phyloP scores from a whole-genome alignment of 345 rosid species.

The Pistacia vera region DNA sequence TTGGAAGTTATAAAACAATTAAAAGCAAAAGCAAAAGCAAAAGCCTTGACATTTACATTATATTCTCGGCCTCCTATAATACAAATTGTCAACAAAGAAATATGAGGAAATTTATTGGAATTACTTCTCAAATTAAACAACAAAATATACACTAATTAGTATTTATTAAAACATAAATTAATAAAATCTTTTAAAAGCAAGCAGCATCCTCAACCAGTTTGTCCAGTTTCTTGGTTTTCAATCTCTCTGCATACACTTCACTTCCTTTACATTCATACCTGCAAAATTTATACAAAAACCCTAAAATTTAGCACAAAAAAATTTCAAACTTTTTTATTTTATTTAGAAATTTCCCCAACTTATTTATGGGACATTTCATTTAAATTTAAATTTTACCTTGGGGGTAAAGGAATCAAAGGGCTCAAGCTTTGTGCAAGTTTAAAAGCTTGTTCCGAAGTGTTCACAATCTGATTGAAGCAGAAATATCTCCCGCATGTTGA shows the following conservation, averaged over 20 bases:
- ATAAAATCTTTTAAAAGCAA: slow-evolving; percentile 15
- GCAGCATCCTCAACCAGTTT: slow-evolving; percentile 69
- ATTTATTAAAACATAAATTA: slow-evolving; percentile 1
- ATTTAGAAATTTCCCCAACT: neutral
- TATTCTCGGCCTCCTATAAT: too few relatives aligned
- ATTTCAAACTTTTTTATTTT: too few relatives aligned
- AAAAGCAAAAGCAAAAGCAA: too few relatives aligned
- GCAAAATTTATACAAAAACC: slow-evolving; percentile 10
- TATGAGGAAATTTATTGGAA: neutral
- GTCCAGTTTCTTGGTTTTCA: slow-evolving; percentile 63
- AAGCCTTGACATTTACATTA: too few relatives aligned
- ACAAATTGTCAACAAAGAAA: too few relatives aligned
- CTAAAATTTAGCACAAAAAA: neutral
- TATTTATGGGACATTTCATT: neutral
- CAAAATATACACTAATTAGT: neutral
- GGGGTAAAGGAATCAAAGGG: slow-evolving; percentile 68
- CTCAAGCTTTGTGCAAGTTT: slow-evolving; percentile 57
- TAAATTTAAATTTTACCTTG: slow-evolving; percentile 42
- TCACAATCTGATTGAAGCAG: slow-evolving; percentile 72
- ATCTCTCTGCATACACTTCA: slow-evolving; percentile 59
- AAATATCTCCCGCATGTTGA: slow-evolving; percentile 79
- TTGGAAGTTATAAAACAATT: too few relatives aligned
- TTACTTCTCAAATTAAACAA: neutral
- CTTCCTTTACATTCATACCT: slow-evolving; percentile 60
- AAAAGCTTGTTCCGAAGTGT: slow-evolving; percentile 58